These are phyloP conservation scores for Taphrina deformans DNA, from an alignment of 1,139 yeast species.

Conservation along the genomic window DNA sequence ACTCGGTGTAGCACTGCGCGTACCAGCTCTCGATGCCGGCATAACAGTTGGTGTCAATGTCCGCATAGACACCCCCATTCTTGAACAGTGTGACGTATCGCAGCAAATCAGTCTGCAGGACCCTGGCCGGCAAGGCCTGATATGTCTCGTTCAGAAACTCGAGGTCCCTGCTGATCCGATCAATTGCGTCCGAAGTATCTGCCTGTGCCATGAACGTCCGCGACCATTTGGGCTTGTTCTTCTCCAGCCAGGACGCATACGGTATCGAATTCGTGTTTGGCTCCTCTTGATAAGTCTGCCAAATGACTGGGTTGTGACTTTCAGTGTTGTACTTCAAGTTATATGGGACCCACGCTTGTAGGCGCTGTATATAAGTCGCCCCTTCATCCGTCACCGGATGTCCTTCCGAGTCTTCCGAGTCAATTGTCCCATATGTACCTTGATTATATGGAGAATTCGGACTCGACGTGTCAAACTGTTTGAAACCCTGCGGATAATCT, in stretches of 20 bases:
- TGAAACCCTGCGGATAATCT: constrained; percentile 15
- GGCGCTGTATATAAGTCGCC: background rate
- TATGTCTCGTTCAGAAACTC: constrained; percentile 63
- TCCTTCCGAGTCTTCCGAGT: background rate
- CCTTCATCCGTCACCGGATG: background rate
- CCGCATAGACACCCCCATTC: constrained; percentile 92
- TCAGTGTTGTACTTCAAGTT: background rate
- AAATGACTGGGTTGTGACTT: constrained; percentile 24
- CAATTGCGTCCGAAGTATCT: background rate
- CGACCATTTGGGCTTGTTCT: constrained; percentile 9
- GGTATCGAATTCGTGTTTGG: constrained; percentile 15
- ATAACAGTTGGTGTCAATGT: constrained; percentile 65
- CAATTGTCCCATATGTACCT: constrained; percentile 1
- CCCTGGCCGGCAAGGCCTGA: constrained; percentile 69
- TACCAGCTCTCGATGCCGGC: constrained; percentile 20
- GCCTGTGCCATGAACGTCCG: constrained; percentile 17
- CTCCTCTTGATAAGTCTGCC: constrained; percentile 22
- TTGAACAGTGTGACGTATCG: constrained; percentile 80
- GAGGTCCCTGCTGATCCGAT: constrained; percentile 13
- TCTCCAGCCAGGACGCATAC: constrained; percentile 17
- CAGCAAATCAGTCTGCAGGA: constrained; percentile 86
- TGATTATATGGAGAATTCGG: constrained; percentile 1
- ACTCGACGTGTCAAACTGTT: constrained; percentile 18
- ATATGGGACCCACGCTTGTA: constrained; percentile 13
- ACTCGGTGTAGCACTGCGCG: constrained; percentile 7